phyloP scores from a whole-genome alignment of 2,329 filamentous ascomycete genomes.

The Fusarium praegraminearum region DNA sequence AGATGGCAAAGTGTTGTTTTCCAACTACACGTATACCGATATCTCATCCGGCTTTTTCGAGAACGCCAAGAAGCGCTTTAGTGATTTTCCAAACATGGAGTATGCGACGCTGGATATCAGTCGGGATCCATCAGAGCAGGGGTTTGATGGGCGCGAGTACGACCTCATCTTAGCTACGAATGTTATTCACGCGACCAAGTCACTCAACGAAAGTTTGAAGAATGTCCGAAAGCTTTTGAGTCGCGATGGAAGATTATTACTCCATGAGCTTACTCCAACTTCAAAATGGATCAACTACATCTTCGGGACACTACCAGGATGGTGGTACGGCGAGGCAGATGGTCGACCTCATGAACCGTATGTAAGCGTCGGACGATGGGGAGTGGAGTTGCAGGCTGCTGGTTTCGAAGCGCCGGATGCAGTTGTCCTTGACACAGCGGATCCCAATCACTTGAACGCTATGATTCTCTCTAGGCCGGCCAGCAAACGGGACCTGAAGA shows the following conservation, averaged over 20 bases:
- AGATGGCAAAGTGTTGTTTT: not conserved
- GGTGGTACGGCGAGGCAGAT: slow-evolving; percentile 8
- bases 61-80: slow-evolving; percentile 1
- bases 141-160: not conserved
- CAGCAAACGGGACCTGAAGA: accelerated
- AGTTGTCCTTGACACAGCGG: not conserved
- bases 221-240: slow-evolving; percentile 1
- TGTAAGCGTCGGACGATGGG: not conserved
- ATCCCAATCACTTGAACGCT: not conserved
- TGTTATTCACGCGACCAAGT: not conserved
- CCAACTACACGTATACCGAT: slow-evolving; percentile 4
- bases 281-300: slow-evolving; percentile 12
- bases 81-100: not conserved
- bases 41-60: slow-evolving; percentile 7
- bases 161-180: slow-evolving; percentile 8
- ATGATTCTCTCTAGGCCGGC: slow-evolving; percentile 7
- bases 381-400: not conserved
- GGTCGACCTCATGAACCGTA: not conserved
- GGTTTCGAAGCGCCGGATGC: slow-evolving; percentile 4
- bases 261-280: not conserved
- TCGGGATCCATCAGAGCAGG: not conserved
- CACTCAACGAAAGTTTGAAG: slow-evolving; percentile 1
- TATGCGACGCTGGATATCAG: slow-evolving; percentile 2
- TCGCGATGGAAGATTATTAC: not conserved
- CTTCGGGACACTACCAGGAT: slow-evolving; percentile 8